Evolutionary conservation across 2,329 filamentous ascomycete species (phyloP).

Genomic region (Arthrobotrys sinensis): DNA sequence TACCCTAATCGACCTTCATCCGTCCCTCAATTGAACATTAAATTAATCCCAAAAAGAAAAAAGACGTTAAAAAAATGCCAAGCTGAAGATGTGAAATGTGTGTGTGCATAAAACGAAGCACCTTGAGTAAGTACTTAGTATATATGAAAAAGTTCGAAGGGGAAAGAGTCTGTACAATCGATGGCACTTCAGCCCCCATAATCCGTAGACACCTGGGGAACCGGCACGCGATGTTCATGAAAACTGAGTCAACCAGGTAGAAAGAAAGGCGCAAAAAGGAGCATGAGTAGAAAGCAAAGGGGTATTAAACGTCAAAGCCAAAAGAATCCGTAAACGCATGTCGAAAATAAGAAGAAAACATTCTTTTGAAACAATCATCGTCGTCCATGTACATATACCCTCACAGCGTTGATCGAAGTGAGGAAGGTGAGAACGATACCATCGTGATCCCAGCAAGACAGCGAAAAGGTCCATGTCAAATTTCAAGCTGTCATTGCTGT

Average conservation of each 20-base stretch:
- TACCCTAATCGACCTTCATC: neutral
- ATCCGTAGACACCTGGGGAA: neutral
- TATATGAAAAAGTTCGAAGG: constrained; percentile 8
- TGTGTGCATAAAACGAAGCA: constrained; percentile 4
- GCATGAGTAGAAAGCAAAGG: constrained; percentile 16
- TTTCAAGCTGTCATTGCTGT: constrained; percentile 28
- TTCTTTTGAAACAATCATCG: constrained; percentile 19
- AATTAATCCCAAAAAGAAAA: constrained; percentile 8
- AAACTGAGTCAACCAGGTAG: neutral
- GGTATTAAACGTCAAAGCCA: constrained; percentile 34
- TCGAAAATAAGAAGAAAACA: constrained; percentile 9
- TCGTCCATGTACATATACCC: constrained; percentile 7
- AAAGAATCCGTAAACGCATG: neutral
- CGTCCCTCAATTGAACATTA: constrained; percentile 1
- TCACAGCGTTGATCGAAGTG: neutral
- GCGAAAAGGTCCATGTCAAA: neutral
- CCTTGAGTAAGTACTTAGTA: neutral
- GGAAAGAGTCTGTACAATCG: constrained; percentile 12
- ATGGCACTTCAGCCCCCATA: neutral
- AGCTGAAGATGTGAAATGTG: neutral
- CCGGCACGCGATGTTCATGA: constrained; percentile 14
- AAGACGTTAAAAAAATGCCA: neutral
- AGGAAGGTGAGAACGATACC: neutral
- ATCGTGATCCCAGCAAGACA: neutral
- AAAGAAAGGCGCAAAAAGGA: constrained; percentile 11